phyloP scores from a whole-genome alignment of 148 eudicot species.

The Diospyros lotus region DNA sequence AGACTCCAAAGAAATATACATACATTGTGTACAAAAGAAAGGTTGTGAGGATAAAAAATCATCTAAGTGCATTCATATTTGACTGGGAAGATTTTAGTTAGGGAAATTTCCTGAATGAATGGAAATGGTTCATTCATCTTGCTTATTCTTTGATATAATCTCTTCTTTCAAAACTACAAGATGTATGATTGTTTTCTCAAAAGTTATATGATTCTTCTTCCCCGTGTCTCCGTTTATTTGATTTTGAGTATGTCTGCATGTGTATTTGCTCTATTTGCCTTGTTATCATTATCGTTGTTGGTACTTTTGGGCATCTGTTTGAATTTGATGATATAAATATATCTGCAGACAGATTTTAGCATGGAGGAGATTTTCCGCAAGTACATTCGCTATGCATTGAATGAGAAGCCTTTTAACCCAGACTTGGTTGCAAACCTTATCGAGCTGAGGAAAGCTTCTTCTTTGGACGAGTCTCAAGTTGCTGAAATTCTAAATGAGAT shows the following conservation, averaged over 20 bases:
- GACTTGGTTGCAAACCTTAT: constrained; percentile 65
- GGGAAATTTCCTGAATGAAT: too few species aligned
- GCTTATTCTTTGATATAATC: not conserved
- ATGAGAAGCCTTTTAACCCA: constrained; percentile 85
- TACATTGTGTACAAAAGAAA: too few species aligned
- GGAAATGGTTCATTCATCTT: not conserved
- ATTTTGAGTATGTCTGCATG: not conserved
- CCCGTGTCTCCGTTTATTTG: not conserved
- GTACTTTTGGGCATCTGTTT: not conserved
- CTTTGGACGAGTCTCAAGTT: constrained; percentile 58
- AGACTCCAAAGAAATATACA: too few species aligned
- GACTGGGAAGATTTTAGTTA: not conserved
- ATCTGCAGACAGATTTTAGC: constrained; percentile 72
- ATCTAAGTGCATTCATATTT: not conserved
- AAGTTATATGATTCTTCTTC: not conserved
- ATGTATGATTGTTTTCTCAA: not conserved
- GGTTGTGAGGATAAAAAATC: not conserved
- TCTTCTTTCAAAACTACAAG: not conserved
- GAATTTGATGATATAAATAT: constrained; percentile 15
- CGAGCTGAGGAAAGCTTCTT: constrained; percentile 69
- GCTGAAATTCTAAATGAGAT: constrained; percentile 79
- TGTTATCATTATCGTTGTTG: not conserved
- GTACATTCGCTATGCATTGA: constrained; percentile 80
- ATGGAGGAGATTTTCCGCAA: constrained; percentile 79
- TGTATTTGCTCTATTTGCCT: constrained; percentile 1